Percentiles rank a stretch among this genome's conserved stretches.
These are phyloP conservation scores for Torrubiella hemipterigena DNA, from an alignment of 2,329 filamentous ascomycete species.

Conservation along the genomic window DNA sequence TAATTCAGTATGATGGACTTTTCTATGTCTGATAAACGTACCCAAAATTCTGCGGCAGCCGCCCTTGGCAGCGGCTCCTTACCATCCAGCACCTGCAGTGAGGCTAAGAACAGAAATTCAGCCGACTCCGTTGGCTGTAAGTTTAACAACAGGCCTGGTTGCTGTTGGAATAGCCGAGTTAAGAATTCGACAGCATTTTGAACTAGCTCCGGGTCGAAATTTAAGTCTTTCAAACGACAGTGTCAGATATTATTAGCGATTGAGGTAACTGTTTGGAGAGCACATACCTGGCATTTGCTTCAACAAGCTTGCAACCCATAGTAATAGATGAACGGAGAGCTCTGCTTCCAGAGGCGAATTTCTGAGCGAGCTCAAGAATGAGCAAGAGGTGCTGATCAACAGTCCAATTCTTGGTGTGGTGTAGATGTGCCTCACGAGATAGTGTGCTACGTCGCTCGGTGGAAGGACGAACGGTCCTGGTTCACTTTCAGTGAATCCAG, in stretches of 20 bases:
- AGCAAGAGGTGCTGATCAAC: conserved; percentile 59
- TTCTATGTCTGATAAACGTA: conserved; percentile 20
- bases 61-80: conserved; percentile 66
- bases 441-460: conserved; percentile 50
- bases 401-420: conserved; percentile 56
- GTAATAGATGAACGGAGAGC: conserved; percentile 40
- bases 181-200: conserved; percentile 65
- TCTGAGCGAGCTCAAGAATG: conserved; percentile 50
- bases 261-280: too few relatives aligned
- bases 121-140: conserved; percentile 43
- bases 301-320: conserved; percentile 52
- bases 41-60: conserved; percentile 66
- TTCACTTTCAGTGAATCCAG: conserved; percentile 63
- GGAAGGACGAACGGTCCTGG: conserved; percentile 70
- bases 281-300: conserved; percentile 45
- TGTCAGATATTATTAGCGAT: too few relatives aligned
- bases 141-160: conserved; percentile 47
- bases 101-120: conserved; percentile 60
- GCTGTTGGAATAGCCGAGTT: conserved; percentile 48
- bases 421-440: conserved; percentile 46
- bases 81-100: conserved; percentile 56
- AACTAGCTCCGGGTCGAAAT: conserved; percentile 61
- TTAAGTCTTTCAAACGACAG: conserved; percentile 46
- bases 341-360: conserved; percentile 28
- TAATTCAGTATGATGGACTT: not conserved